Percentiles rank a stretch among this genome's conserved stretches.
Conservation (phyloP, 2,329 filamentous ascomycete species). For the Cordyceps fumosorosea region DNA sequence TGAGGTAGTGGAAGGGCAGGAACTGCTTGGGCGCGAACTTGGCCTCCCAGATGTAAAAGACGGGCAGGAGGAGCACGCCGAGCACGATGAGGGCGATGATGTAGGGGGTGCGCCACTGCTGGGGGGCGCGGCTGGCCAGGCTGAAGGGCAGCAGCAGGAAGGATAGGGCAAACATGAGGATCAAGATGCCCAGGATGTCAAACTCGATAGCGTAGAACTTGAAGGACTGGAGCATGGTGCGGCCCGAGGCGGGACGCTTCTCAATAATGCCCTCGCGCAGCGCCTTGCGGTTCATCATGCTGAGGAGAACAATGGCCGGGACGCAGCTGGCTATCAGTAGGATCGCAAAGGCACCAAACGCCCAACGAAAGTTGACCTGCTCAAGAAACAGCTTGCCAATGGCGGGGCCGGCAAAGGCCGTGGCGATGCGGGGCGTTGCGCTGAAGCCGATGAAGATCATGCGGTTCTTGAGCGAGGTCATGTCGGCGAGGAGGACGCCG, state of each 20-base stretch:
- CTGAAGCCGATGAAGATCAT: constrained; percentile 38
- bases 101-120: constrained; percentile 36
- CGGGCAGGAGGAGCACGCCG: constrained; percentile 40
- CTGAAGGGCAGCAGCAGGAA: constrained; percentile 48
- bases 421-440: constrained; percentile 37
- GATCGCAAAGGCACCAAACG: constrained; percentile 57
- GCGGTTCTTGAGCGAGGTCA: constrained; percentile 35
- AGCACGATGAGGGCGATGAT: constrained; percentile 43
- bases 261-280: constrained; percentile 18
- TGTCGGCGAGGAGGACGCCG: constrained; percentile 37
- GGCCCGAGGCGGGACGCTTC: constrained; percentile 42
- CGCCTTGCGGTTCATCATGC: background rate
- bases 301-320: constrained; percentile 29
- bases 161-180: constrained; percentile 44
- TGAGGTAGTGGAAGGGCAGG: constrained; percentile 46
- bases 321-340: constrained; percentile 46
- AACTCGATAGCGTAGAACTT: constrained; percentile 52
- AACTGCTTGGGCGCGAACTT: constrained; percentile 51
- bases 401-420: constrained; percentile 36
- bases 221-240: constrained; percentile 39
- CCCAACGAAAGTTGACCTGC: constrained; percentile 36
- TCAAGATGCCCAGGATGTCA: constrained; percentile 47
- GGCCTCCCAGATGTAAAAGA: constrained; percentile 51
- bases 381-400: constrained; percentile 33
- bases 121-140: constrained; percentile 26